Conservation (phyloP, 192 early-diverging fungal species). For the Pilobolus umbonatus region DNA sequence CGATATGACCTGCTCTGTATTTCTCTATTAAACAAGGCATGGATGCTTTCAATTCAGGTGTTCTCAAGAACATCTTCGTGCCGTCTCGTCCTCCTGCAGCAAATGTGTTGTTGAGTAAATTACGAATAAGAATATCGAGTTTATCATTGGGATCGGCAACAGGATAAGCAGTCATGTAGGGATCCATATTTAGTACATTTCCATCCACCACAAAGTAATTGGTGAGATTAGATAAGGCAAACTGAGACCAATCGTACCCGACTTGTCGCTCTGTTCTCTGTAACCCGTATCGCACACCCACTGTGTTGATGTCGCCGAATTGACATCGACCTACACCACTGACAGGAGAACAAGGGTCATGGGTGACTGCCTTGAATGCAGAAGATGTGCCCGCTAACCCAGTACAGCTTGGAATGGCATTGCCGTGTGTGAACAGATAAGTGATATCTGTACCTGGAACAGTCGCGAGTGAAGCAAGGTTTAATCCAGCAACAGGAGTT, state of each 20-base stretch:
- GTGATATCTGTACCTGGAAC: slow-evolving; percentile 58
- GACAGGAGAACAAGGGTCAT: slow-evolving; percentile 37
- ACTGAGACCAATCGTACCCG: slow-evolving; percentile 66
- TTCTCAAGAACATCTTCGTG: slow-evolving; percentile 62
- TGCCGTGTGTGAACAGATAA: slow-evolving; percentile 37
- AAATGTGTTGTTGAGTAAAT: slow-evolving; percentile 33
- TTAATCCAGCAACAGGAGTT: slow-evolving; percentile 23
- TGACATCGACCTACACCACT: slow-evolving; percentile 44
- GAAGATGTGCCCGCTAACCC: slow-evolving; percentile 32
- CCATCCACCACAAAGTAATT: slow-evolving; percentile 73
- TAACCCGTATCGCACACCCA: slow-evolving; percentile 13
- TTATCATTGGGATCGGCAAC: slow-evolving; percentile 41
- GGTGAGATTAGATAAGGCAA: slow-evolving; percentile 24
- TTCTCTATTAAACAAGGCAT: slow-evolving; percentile 54
- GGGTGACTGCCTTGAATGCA: slow-evolving; percentile 36
- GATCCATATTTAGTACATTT: slow-evolving; percentile 70
- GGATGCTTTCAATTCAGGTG: slow-evolving; percentile 45
- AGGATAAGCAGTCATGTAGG: slow-evolving; percentile 47
- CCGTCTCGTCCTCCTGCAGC: slow-evolving; percentile 56
- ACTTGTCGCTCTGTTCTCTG: slow-evolving; percentile 41
- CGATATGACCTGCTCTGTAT: slow-evolving; percentile 65
- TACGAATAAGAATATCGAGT: slow-evolving; percentile 59
- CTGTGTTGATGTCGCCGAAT: slow-evolving; percentile 26
- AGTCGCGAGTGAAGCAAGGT: slow-evolving; percentile 28
- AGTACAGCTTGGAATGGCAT: slow-evolving; percentile 17